A percentile compares a stretch with the other conserved stretches of the same genome.
Conservation (phyloP, 768 basidiomycete species). For the Boletellus emodensis region DNA sequence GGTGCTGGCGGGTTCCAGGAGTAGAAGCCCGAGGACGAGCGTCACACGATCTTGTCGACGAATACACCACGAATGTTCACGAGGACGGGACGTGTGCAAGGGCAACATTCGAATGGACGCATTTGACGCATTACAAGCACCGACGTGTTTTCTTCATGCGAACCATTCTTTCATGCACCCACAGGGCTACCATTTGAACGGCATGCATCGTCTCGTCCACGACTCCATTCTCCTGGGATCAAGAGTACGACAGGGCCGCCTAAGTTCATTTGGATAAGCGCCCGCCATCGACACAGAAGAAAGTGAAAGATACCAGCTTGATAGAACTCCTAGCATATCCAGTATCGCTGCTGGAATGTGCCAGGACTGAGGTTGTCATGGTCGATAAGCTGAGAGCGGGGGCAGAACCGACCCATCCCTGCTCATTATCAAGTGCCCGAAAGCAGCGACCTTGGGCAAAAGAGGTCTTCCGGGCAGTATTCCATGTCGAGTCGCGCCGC, state of each 20-base stretch:
- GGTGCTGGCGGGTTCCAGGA: constrained; percentile 45
- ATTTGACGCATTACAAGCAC: too few relatives aligned
- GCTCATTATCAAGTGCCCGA: constrained; percentile 8
- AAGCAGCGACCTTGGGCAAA: constrained; percentile 12
- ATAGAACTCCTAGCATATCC: constrained; percentile 67
- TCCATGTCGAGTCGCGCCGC: constrained; percentile 18
- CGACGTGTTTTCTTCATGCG: constrained; percentile 4
- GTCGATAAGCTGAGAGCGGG: constrained; percentile 31
- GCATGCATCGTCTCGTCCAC: constrained; percentile 49
- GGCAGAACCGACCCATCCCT: constrained; percentile 11
- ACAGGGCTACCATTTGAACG: constrained; percentile 53
- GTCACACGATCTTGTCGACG: too few relatives aligned
- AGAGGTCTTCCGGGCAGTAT: constrained; percentile 18
- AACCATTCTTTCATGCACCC: constrained; percentile 56
- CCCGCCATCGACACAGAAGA: not conserved
- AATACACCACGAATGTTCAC: too few relatives aligned
- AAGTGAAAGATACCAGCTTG: constrained; percentile 36
- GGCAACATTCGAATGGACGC: too few relatives aligned
- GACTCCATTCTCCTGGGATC: constrained; percentile 26
- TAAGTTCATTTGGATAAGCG: not conserved
- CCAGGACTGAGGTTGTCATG: constrained; percentile 55
- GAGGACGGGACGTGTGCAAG: too few relatives aligned
- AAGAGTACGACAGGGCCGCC: too few relatives aligned
- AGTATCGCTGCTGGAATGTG: constrained; percentile 76
- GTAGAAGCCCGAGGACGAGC: not conserved